A percentile compares a stretch with the other conserved stretches of the same genome.
Conservation (phyloP, 192 early-diverging fungal genomes). For the Cetraspora pellucida region DNA sequence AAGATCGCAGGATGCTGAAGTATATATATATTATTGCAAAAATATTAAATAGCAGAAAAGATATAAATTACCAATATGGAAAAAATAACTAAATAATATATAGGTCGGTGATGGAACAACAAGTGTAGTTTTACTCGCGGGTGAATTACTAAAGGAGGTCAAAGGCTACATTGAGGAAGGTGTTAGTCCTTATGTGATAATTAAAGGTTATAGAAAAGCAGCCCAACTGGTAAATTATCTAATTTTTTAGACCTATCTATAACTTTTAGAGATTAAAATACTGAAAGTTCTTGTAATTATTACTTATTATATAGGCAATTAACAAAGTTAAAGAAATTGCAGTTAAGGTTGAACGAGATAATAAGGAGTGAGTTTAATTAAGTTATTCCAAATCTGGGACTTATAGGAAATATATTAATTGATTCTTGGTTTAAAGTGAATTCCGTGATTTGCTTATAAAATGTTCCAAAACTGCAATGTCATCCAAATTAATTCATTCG, state of each 20-base stretch:
- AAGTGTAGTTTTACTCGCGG: slow-evolving; percentile 94
- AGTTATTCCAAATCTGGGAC: neutral
- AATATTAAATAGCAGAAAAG: neutral
- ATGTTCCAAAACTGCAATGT: slow-evolving; percentile 98
- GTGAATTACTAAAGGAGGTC: slow-evolving; percentile 95
- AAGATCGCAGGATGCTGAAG: slow-evolving; percentile 96
- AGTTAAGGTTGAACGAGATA: slow-evolving; percentile 78
- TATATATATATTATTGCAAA: slow-evolving; percentile 36
- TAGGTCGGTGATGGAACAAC: slow-evolving; percentile 98
- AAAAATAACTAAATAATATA: neutral
- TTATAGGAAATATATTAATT: neutral
- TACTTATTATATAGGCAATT: slow-evolving; percentile 58
- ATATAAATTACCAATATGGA: neutral
- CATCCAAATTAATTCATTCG: slow-evolving; percentile 94
- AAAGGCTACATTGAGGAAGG: slow-evolving; percentile 94
- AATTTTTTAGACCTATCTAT: neutral
- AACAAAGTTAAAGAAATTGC: slow-evolving; percentile 93
- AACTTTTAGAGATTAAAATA: neutral
- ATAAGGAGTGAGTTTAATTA: slow-evolving; percentile 59
- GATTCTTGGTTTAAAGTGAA: slow-evolving; percentile 53
- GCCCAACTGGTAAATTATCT: slow-evolving; percentile 64
- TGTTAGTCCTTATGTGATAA: slow-evolving; percentile 90
- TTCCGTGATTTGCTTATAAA: slow-evolving; percentile 91
- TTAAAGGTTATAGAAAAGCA: slow-evolving; percentile 94
- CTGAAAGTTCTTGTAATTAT: neutral